phyloP scores from a whole-genome alignment of 371 early-diverging fungal genomes.

The Mucor circinelloides region DNA sequence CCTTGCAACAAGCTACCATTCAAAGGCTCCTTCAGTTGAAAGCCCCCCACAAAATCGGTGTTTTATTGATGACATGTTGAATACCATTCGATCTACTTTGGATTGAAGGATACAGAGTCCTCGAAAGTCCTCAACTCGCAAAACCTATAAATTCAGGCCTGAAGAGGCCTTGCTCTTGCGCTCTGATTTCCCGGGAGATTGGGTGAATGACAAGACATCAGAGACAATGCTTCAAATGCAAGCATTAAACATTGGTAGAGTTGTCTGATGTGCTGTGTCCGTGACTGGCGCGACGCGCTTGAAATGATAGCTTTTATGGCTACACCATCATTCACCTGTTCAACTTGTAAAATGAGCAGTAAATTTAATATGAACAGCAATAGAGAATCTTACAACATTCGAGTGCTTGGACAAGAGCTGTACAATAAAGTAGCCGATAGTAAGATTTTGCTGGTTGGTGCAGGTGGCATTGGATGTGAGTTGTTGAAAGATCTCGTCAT shows the following conservation, averaged over 20 bases:
- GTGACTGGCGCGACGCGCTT: background rate
- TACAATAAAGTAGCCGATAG: slow-evolving; percentile 39
- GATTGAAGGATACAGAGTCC: background rate
- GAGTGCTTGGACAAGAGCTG: slow-evolving; percentile 39
- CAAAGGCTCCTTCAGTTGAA: background rate
- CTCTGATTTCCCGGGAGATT: background rate
- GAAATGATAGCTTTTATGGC: background rate
- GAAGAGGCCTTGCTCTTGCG: background rate
- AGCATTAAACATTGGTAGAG: background rate
- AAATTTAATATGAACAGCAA: background rate
- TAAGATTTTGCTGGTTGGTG: slow-evolving; percentile 79
- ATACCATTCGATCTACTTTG: background rate
- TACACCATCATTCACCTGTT: background rate
- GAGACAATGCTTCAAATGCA: background rate
- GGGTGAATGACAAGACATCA: background rate
- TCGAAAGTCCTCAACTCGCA: no score
- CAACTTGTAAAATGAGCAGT: background rate
- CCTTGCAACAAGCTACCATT: background rate
- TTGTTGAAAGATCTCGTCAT: slow-evolving; percentile 93
- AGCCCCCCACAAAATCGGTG: background rate
- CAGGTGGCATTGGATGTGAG: slow-evolving; percentile 99
- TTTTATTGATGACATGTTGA: slow-evolving; percentile 3
- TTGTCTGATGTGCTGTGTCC: background rate
- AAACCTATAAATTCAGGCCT: no score
- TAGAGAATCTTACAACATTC: slow-evolving; percentile 37